A percentile compares a stretch with the other conserved stretches of the same genome.
Conservation (phyloP, 1,139 yeast genomes). For the Nakaseomyces glabratus region DNA sequence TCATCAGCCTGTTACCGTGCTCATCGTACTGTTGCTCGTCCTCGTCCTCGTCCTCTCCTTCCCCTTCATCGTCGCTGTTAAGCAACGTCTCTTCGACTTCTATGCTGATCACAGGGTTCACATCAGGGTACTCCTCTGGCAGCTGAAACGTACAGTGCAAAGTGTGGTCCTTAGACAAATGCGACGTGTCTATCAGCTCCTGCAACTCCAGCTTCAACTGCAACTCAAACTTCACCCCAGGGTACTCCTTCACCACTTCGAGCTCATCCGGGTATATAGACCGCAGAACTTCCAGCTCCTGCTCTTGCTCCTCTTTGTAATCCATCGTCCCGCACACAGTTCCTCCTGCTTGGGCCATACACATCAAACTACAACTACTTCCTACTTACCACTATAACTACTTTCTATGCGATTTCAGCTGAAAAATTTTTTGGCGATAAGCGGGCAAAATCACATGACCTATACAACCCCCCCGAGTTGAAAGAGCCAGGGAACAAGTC, state of each 20-base stretch:
- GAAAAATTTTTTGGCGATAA: too few relatives aligned
- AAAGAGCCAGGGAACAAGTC: too few relatives aligned
- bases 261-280: conserved; percentile 92
- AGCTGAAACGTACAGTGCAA: conserved; percentile 19
- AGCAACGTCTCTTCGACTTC: conserved; percentile 15
- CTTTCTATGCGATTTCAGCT: too few relatives aligned
- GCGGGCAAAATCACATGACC: too few relatives aligned
- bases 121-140: conserved; percentile 31
- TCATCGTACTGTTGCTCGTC: conserved; percentile 42
- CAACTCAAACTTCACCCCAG: conserved; percentile 30
- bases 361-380: background rate
- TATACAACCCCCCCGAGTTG: too few relatives aligned
- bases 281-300: conserved; percentile 75
- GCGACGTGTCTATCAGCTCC: conserved; percentile 41
- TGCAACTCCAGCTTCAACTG: conserved; percentile 28
- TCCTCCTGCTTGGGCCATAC: too few relatives aligned
- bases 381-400: too few relatives aligned
- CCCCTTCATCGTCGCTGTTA: conserved; percentile 28
- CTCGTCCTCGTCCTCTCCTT: conserved; percentile 31
- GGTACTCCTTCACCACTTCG: conserved; percentile 27
- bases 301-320: conserved; percentile 61
- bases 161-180: conserved; percentile 31
- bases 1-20: conserved; percentile 34
- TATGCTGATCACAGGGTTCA: conserved; percentile 21
- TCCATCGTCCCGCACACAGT: conserved; percentile 48